Evolutionary conservation across 140 eudicot genomes (phyloP).

Genomic region (Senecio squalidus): DNA sequence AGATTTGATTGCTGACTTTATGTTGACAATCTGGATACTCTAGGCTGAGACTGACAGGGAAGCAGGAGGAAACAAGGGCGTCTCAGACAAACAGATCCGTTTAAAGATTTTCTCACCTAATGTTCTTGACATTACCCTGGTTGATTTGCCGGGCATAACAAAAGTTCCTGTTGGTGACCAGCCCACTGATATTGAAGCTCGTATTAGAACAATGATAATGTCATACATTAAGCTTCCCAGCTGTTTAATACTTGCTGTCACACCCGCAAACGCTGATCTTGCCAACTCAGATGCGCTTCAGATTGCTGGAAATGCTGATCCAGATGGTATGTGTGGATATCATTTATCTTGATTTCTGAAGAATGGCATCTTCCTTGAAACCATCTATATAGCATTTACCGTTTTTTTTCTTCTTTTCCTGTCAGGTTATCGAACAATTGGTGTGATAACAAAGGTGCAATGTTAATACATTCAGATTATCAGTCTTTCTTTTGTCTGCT

Average conservation of each 20-base stretch:
- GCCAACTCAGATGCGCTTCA: constrained; percentile 99
- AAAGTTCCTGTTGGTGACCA: constrained; percentile 99
- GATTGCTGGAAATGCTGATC: constrained; percentile 96
- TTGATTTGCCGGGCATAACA: constrained; percentile 94
- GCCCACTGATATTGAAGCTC: constrained; percentile 96
- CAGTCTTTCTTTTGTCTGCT: neutral
- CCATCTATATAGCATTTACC: neutral
- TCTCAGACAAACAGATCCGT: constrained; percentile 90
- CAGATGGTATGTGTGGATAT: constrained; percentile 58
- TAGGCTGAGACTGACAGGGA: constrained; percentile 96
- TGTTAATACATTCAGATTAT: neutral
- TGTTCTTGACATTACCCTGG: constrained; percentile 98
- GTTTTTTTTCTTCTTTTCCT: constrained; percentile 8
- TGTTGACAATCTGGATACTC: constrained; percentile 6
- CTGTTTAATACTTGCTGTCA: constrained; percentile 91
- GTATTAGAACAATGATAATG: constrained; percentile 93
- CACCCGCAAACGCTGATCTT: constrained; percentile 93
- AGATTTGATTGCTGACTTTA: too few relatives aligned
- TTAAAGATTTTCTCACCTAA: constrained; percentile 90
- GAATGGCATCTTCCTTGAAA: neutral
- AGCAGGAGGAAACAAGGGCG: constrained; percentile 96
- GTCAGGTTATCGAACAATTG: constrained; percentile 93
- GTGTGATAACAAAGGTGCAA: constrained; percentile 90
- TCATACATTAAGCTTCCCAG: constrained; percentile 79
- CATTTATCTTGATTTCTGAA: neutral